Base-by-base conservation (phyloP, 148 eudicot genomes). In the Nyssa sinensis region DNA sequence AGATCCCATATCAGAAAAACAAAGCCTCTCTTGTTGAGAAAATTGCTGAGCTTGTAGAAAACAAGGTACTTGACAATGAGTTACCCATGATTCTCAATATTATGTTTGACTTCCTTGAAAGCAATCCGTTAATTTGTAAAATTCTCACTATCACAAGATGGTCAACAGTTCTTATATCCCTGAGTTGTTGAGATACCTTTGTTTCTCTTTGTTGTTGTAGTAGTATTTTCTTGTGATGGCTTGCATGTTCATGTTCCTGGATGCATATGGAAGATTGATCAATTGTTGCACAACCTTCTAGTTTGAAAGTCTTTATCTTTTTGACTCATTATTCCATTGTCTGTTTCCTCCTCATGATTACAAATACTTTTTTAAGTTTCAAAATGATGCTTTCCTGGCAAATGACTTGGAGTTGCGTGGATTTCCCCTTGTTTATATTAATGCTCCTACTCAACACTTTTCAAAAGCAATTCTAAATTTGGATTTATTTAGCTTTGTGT, bases 1-100 rank as follows among this genome's bases (percentile, higher is more conserved):
- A 95, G 98, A 86, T 95, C 53, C 98, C 98, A 9, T 95, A 95
- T 71, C 98, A 92, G 85, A 90, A 97, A 51, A 95, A 92, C 85
- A 92, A 95, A 90, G 97, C 98, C 30, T 79, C 96, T 57, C 89
- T 95, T 71, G 93, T 95, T 66, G 87, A 84, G 87, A 95, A 92
- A 84, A 92, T 95, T 73, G 98, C 98, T 53, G 93, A 92, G 66
- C 96, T 81, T 71, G 97, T 95, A 68, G 97, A 92, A 79, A 84
- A 81, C 65, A 95, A 95, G 98, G 98, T 95, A 89, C 44, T 72
- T 49, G 14, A 60, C n/a, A 32, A 21, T 44, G 32, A 16, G 1
- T 66, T 27, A 62, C 28, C 14, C 29, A 5, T 30, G 14, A 65
- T 58, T 71, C 25, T 34, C 1, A 3, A 71, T 37, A 12, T 69